Evolutionary conservation across 768 basidiomycete genomes (phyloP).

Genomic region (Multifurca ochricompacta): DNA sequence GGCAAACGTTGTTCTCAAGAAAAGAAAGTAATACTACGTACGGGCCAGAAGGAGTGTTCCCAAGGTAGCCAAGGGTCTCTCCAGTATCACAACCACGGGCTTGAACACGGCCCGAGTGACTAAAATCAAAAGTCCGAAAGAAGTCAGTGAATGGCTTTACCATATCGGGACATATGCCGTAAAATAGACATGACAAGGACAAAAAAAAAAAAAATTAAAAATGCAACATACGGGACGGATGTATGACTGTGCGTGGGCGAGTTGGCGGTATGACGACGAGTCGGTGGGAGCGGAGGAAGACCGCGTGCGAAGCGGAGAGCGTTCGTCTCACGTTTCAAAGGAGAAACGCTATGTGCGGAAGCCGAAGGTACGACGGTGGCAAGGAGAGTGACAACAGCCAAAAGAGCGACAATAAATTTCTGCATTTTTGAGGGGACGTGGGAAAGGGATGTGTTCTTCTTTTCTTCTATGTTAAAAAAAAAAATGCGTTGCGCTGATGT

Average conservation of each 20-base stretch:
- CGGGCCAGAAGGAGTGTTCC: not conserved
- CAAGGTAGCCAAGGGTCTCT: not conserved
- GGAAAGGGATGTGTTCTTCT: too few species aligned
- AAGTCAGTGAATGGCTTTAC: not conserved
- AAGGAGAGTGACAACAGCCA: conserved; percentile 1
- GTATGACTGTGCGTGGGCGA: not conserved
- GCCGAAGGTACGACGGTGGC: not conserved
- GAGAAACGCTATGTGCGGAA: not conserved
- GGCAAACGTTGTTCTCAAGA: not conserved
- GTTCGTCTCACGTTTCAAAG: not conserved
- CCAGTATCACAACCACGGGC: not conserved
- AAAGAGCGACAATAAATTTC: not conserved
- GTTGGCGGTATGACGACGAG: not conserved
- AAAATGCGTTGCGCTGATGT: not conserved
- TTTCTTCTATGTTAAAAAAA: not conserved
- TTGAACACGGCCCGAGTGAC: not conserved
- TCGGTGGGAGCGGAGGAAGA: not conserved
- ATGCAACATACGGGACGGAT: not conserved
- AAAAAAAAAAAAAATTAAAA: not conserved
- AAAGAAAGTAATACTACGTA: not conserved
- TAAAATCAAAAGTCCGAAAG: not conserved
- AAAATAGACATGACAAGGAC: too few species aligned
- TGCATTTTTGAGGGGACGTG: conserved; percentile 1
- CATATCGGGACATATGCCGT: too few species aligned
- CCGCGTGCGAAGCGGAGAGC: not conserved